Conservation (phyloP, 176 grass and related monocot species). For the Bothriochloa decipiens region DNA sequence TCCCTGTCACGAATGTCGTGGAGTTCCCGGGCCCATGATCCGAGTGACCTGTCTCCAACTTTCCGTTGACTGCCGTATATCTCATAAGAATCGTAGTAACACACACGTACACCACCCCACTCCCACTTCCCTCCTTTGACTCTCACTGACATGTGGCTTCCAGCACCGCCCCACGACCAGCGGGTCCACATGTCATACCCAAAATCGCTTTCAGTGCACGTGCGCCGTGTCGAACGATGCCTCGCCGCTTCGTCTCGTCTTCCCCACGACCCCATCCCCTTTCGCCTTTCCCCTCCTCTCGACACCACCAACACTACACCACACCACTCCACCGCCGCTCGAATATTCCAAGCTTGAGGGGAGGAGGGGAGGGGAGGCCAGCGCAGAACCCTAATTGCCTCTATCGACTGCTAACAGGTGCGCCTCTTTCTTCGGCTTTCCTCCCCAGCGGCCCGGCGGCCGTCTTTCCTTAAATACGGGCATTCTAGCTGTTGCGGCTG, state of each 20-base stretch:
- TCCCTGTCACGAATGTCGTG: not conserved
- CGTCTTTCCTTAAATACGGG: not conserved
- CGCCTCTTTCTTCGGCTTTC: not conserved
- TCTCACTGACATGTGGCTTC: not conserved
- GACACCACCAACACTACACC: not conserved
- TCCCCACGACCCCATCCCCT: slow-evolving; percentile 7
- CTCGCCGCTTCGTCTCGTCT: slow-evolving; percentile 39
- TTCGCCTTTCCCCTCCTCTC: not conserved
- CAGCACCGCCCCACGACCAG: accelerated
- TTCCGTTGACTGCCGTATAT: not conserved
- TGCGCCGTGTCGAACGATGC: not conserved
- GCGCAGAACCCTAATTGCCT: slow-evolving; percentile 16
- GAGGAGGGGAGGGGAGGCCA: not conserved
- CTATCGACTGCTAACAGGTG: not conserved
- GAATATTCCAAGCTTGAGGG: slow-evolving; percentile 44
- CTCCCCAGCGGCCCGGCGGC: too few species aligned
- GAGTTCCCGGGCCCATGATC: not conserved
- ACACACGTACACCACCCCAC: not conserved
- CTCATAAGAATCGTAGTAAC: not conserved
- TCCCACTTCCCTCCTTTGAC: not conserved
- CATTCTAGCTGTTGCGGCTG: not conserved
- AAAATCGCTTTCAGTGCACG: not conserved
- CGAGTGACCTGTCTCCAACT: not conserved
- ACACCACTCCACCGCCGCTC: not conserved
- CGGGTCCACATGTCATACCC: accelerated